These are phyloP conservation scores for Pseudoturritis turrita DNA, from an alignment of 345 rosid species.

Conservation along the genomic window DNA sequence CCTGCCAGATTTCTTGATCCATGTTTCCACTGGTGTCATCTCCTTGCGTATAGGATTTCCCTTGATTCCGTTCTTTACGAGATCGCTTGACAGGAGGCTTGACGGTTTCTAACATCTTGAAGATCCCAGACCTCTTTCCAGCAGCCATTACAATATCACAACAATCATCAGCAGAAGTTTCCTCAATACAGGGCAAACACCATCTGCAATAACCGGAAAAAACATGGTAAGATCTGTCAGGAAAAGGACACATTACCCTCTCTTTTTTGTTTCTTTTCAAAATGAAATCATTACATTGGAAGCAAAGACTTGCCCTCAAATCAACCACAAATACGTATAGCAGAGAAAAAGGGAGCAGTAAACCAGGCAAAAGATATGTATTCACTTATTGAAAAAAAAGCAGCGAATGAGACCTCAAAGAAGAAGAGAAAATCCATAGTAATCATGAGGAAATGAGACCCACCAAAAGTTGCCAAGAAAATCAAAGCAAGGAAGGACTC, in stretches of 20 bases:
- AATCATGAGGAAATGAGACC: not conserved
- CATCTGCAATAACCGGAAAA: constrained; percentile 45
- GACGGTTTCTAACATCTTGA: constrained; percentile 62
- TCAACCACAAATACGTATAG: not conserved
- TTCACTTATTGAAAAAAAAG: not conserved
- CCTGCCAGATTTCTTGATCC: constrained; percentile 88
- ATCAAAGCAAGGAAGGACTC: not conserved
- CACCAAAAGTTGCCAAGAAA: not conserved
- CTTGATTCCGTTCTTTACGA: constrained; percentile 66
- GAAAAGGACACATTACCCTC: not conserved
- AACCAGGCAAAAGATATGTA: not conserved
- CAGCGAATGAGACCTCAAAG: no score
- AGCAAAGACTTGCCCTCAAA: not conserved
- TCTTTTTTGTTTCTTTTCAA: no score
- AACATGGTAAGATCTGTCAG: not conserved
- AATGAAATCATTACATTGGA: not conserved
- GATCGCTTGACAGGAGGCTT: constrained; percentile 70
- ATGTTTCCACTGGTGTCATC: constrained; percentile 44
- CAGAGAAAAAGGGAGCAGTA: not conserved
- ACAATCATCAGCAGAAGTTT: constrained; percentile 59
- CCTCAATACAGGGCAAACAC: constrained; percentile 56
- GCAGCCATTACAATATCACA: constrained; percentile 66
- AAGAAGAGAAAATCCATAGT: not conserved
- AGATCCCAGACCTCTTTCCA: constrained; percentile 59
- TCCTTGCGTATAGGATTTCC: constrained; percentile 38